Evolutionary conservation across 352 stramenopile genomes (phyloP).

Genomic region (Phytophthora hybrid): DNA sequence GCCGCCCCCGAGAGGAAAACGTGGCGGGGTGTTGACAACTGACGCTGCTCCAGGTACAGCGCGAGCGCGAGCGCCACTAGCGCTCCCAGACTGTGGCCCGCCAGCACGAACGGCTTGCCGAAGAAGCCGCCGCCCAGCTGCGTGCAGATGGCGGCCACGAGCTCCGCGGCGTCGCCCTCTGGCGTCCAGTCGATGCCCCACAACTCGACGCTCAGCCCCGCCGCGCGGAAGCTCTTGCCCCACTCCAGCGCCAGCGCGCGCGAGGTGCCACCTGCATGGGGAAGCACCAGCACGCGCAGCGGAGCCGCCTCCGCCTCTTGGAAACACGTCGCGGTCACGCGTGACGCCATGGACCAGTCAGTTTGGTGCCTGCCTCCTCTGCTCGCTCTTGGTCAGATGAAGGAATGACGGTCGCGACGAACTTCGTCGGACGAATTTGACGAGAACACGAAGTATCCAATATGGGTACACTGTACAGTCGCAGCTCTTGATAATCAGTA

Average conservation of each 20-base stretch:
- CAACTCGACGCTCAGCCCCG: constrained; percentile 55
- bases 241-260: constrained; percentile 58
- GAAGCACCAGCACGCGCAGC: constrained; percentile 71
- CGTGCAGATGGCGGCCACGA: constrained; percentile 49
- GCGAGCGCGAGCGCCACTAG: constrained; percentile 63
- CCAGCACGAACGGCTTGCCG: constrained; percentile 74
- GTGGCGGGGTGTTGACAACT: constrained; percentile 65
- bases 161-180: constrained; percentile 25
- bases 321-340: constrained; percentile 63
- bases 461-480: too few relatives aligned
- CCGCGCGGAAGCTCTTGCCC: constrained; percentile 46
- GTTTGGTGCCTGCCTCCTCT: background rate
- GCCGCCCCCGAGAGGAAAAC: constrained; percentile 68
- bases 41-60: constrained; percentile 48
- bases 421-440: too few relatives aligned
- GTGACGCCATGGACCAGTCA: constrained; percentile 36
- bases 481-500: background rate
- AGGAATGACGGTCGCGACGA: constrained; percentile 13
- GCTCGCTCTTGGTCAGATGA: constrained; percentile 15
- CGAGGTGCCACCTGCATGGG: constrained; percentile 58
- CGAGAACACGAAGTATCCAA: too few relatives aligned
- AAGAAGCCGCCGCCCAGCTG: constrained; percentile 67
- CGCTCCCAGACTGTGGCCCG: constrained; percentile 78
- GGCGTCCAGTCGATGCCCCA: constrained; percentile 75
- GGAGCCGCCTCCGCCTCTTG: constrained; percentile 68